A percentile compares a stretch with the other conserved stretches of the same genome.
These are phyloP conservation scores for Ceratocystis ficicola DNA, from an alignment of 2,329 filamentous ascomycete species.

Conservation along the genomic window DNA sequence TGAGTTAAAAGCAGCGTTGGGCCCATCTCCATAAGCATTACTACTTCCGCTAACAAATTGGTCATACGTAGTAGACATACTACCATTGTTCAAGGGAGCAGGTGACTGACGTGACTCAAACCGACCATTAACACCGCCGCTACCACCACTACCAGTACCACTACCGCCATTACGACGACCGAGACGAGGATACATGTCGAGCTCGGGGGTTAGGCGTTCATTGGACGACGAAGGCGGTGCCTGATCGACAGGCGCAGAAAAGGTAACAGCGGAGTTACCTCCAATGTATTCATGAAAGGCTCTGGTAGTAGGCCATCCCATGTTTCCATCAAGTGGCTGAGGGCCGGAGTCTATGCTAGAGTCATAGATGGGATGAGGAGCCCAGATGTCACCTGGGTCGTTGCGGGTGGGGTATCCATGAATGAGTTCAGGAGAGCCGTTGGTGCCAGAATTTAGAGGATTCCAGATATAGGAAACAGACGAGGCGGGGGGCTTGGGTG, in stretches of 20 bases:
- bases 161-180: neutral
- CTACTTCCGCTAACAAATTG: constrained; percentile 4
- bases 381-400: constrained; percentile 10
- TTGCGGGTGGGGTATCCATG: neutral
- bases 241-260: neutral
- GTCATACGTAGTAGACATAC: constrained; percentile 1
- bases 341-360: neutral
- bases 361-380: neutral
- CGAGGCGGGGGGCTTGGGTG: neutral
- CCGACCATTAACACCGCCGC: neutral
- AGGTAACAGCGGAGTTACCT: neutral
- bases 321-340: constrained; percentile 1
- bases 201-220: constrained; percentile 7
- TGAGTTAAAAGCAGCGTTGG: neutral
- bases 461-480: constrained; percentile 7
- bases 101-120: constrained; percentile 10
- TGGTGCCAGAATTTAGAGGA: neutral
- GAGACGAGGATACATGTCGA: constrained; percentile 8
- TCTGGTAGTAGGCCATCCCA: neutral
- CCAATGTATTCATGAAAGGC: constrained; percentile 8
- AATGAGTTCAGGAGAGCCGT: constrained; percentile 1
- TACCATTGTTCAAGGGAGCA: constrained; percentile 2
- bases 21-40: neutral
- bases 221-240: neutral
- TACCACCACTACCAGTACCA: neutral